Evolutionary conservation across 176 grass and related monocot genomes (phyloP).

Genomic region (Lolium multiflorum): DNA sequence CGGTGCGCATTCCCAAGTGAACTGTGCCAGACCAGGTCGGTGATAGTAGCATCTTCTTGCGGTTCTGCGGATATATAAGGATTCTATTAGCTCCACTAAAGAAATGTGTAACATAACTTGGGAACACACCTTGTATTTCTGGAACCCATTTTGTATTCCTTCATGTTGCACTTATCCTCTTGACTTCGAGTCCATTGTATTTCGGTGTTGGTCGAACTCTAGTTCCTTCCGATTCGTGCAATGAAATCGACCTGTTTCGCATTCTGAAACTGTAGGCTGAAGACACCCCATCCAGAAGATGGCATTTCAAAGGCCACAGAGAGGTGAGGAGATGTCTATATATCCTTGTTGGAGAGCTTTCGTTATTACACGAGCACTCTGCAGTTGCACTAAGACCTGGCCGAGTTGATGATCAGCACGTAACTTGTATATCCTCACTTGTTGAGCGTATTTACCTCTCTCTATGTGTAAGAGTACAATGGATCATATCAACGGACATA

Average conservation of each 20-base stretch:
- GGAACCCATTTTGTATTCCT: no score
- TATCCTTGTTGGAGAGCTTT: no score
- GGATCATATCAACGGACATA: background rate
- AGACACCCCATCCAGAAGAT: constrained; percentile 59
- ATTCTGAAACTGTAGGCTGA: constrained; percentile 54
- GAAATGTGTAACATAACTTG: no score
- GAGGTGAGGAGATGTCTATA: no score
- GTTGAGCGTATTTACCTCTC: background rate
- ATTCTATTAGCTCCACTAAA: no score
- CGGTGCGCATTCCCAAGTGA: background rate
- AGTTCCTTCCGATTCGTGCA: background rate
- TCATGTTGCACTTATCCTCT: no score
- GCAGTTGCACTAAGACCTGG: no score
- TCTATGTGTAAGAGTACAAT: background rate
- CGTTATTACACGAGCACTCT: no score
- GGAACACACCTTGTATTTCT: no score
- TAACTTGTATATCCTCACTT: background rate
- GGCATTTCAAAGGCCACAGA: constrained; percentile 45
- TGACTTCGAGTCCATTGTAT: background rate
- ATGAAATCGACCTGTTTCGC: background rate
- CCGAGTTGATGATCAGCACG: no score
- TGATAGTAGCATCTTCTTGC: background rate
- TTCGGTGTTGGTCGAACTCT: background rate
- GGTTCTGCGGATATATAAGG: no score
- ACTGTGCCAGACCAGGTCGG: background rate